phyloP scores from a whole-genome alignment of 768 basidiomycete genomes.

The Kwoniella sp. region DNA sequence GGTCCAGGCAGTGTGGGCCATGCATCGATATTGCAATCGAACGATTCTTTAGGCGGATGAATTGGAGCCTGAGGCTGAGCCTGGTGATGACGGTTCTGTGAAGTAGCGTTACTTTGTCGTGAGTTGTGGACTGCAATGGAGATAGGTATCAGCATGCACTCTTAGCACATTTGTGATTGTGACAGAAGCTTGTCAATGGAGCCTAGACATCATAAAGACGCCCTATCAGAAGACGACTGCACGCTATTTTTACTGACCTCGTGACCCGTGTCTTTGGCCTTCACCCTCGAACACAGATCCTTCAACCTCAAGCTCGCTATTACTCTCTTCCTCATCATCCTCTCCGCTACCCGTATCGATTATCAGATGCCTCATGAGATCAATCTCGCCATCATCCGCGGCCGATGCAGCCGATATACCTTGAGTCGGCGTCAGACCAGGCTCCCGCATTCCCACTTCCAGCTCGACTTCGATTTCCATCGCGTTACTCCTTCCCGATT shows the following conservation, averaged over 20 bases:
- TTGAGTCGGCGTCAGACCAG: constrained; percentile 14
- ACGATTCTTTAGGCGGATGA: constrained; percentile 14
- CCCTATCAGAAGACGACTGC: too few relatives aligned
- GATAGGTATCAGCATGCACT: too few relatives aligned
- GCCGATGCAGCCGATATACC: constrained; percentile 10
- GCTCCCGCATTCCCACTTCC: constrained; percentile 1
- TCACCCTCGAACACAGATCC: constrained; percentile 15
- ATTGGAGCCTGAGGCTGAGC: background rate
- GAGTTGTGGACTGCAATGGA: too few relatives aligned
- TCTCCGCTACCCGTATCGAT: background rate
- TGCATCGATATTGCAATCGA: constrained; percentile 15
- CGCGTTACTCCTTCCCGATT: background rate
- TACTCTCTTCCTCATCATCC: background rate
- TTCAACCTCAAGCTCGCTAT: background rate
- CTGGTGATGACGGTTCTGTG: background rate
- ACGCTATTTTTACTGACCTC: constrained; percentile 6
- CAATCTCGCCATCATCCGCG: constrained; percentile 1
- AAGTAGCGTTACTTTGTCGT: background rate
- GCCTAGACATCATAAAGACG: too few relatives aligned
- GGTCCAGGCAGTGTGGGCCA: constrained; percentile 10
- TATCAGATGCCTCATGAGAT: background rate
- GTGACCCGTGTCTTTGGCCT: constrained; percentile 10
- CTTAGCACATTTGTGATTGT: too few relatives aligned
- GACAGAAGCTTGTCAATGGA: too few relatives aligned
- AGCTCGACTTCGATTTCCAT: constrained; percentile 2